Base-by-base conservation (phyloP, 208 protist genomes). In the Blastocrithidia nonstop region DNA sequence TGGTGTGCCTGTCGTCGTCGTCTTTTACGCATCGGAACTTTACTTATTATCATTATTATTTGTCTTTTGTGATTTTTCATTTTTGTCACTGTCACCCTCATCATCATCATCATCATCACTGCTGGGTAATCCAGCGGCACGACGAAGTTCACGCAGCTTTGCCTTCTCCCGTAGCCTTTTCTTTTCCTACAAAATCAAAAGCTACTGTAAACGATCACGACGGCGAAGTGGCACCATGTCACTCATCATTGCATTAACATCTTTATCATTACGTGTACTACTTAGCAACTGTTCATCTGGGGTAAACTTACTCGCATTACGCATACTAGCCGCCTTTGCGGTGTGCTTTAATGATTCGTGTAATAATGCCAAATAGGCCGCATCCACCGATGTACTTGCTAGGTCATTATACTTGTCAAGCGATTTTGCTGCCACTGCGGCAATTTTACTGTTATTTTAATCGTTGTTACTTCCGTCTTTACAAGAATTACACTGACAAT, bases 171-270 rank as follows among this genome's bases (percentile, higher is more conserved):
- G 49, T 4, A 86, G 55, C 8, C 82, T 73, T 8, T 61, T 51
- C 56, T 86, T 84, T 62, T 85, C 63, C 50, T 92, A 77, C 45
- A 92, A 70, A 41, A 92, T 43, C 13, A 92, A 63, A 19, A 92
- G 66, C 57, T 86, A 77, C 69, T 92, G 65, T 23, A 92, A 64
- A 45, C 75, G 82, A 47, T 92, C 82, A 33, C 82, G 82, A 45
- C 82, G 77, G 16, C 82, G 82, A 52, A 92, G 50, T 7, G 82
- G 77, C 35, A 92, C 71, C 21, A 72, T 49, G 22, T 70, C 29
- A 6, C 74, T 66, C 9, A 67, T 56, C n/a, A 59, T 27, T 13
- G 66, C 71, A 42, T 67, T 52, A 6, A 85, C 76, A 40, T 82
- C 82, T 27, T 61, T 64, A 29, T 69, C 69, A 20, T 66, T 69